These are phyloP conservation scores for Irpex rosettiformis DNA, from an alignment of 1,284 basidiomycete genomes.

Conservation along the genomic window DNA sequence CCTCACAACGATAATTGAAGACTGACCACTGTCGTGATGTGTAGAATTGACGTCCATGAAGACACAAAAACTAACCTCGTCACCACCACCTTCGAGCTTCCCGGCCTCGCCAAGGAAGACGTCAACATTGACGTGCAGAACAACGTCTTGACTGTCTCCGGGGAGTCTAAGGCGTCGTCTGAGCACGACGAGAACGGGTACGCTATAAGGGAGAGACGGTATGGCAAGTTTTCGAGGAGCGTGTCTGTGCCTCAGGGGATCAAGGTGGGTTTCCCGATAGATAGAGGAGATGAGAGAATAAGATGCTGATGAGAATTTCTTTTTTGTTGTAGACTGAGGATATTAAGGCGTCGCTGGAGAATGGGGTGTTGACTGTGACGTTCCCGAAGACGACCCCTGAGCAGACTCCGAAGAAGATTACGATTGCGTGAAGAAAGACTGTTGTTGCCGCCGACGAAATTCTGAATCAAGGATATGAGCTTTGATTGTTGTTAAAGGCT, in stretches of 20 bases:
- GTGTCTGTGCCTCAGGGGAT: constrained; percentile 40
- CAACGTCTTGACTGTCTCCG: constrained; percentile 38
- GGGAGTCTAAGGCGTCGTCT: constrained; percentile 29
- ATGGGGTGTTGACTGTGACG: constrained; percentile 38
- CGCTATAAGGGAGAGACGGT: constrained; percentile 40
- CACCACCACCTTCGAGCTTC: constrained; percentile 46
- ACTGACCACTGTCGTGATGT: not conserved
- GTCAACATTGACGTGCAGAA: constrained; percentile 40
- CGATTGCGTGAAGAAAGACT: constrained; percentile 23
- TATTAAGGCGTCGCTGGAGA: constrained; percentile 38
- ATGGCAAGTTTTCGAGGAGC: constrained; percentile 40
- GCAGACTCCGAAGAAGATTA: constrained; percentile 30
- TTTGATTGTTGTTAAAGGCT: no score
- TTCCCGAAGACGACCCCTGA: constrained; percentile 36
- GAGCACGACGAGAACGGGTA: constrained; percentile 38
- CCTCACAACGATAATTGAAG: not conserved
- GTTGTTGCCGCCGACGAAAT: no score
- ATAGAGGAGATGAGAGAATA: not conserved
- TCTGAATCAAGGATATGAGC: no score
- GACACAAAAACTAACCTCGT: constrained; percentile 34
- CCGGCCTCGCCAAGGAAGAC: constrained; percentile 39
- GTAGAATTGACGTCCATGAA: constrained; percentile 47
- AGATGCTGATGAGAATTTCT: constrained; percentile 2
- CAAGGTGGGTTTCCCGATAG: constrained; percentile 29
- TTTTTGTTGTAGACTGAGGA: constrained; percentile 30